Evolutionary conservation across 345 rosid species (phyloP), one percentile per base, ranked within the genome.

Genomic region (Moricandia arvensis): DNA sequence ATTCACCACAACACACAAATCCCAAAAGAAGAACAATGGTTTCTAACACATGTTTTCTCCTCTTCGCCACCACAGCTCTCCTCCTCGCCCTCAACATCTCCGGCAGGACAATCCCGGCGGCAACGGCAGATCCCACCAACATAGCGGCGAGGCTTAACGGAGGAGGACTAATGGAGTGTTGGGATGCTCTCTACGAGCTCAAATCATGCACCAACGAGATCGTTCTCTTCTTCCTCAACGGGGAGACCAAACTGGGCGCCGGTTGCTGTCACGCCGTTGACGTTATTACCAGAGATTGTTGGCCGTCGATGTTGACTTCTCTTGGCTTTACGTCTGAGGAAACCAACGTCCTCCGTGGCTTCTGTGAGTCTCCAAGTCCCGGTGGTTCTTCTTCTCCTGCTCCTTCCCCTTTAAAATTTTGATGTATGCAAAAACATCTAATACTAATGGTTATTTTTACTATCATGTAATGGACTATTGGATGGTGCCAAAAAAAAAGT

Each of bases 251-350:
- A 62, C 78, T 92, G 3, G 91, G 90, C 2, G 78, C 69, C 0
- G 78, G 43, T 2, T 92, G 97, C 59, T 92, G 97, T 58, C 75
- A 67, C 2, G 85, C 90, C 45, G 84, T 90, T 45, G 85, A 74
- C 1, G 69, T 83, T 29, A 83, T 90, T 2, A 87, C 88, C 2
- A 82, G 17, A 3, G 38, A 85, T 27, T 92, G 97, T 73, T 92
- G 94, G 97, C 97, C 97, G 2, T 76, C 89, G 0, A 87, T 92
- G 96, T 82, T 92, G 6, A 81, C 85, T 12, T 85, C 96, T 13
- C 83, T 87, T 1, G 91, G 98, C 3, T 88, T 93, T 77, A 85
- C 90, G 0, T 53, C 82, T 0, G 84, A 89, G 53, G 89, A 90
- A 80, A 89, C 87, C 10, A 85, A 84, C 33, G 79, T 88, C 15